A percentile compares a stretch with the other conserved stretches of the same genome.
phyloP scores from a whole-genome alignment of 2,329 filamentous ascomycete genomes.

The Graphiopsis chlorocephala region DNA sequence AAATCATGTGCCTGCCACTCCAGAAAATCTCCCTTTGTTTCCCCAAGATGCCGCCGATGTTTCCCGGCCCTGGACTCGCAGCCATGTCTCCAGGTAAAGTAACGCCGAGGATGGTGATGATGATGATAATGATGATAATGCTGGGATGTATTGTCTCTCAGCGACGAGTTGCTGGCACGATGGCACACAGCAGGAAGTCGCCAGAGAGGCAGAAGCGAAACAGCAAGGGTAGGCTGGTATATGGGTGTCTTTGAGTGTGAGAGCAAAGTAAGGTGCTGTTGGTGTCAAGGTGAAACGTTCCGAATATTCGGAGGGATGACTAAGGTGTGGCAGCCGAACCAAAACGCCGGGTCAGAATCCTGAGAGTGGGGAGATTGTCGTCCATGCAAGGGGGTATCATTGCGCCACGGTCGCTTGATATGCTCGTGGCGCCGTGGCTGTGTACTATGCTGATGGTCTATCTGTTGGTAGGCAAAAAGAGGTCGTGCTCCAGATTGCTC shows the following conservation, averaged over 20 bases:
- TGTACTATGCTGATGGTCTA: constrained; percentile 17
- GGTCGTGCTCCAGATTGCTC: constrained; percentile 14
- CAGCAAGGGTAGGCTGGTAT: constrained; percentile 3
- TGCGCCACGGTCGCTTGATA: constrained; percentile 13
- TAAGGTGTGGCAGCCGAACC: constrained; percentile 8
- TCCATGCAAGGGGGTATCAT: constrained; percentile 17
- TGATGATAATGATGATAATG: background rate
- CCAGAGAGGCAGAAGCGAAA: background rate
- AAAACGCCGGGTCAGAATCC: constrained; percentile 11
- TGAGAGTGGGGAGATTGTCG: constrained; percentile 15
- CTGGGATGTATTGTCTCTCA: background rate
- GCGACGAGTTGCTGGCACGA: background rate
- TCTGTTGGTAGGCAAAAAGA: constrained; percentile 14
- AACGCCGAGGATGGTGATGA: background rate
- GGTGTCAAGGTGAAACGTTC: background rate
- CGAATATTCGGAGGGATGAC: background rate
- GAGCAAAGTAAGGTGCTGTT: background rate
- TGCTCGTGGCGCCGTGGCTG: constrained; percentile 14
- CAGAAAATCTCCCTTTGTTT: background rate
- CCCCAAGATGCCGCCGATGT: background rate
- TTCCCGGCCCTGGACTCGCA: background rate
- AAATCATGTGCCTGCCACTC: constrained; percentile 1
- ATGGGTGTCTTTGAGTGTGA: constrained; percentile 2
- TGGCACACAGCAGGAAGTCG: background rate
- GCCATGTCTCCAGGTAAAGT: background rate